Evolutionary conservation across 176 grass and related monocot species (phyloP).

Genomic region (Poa pratensis): DNA sequence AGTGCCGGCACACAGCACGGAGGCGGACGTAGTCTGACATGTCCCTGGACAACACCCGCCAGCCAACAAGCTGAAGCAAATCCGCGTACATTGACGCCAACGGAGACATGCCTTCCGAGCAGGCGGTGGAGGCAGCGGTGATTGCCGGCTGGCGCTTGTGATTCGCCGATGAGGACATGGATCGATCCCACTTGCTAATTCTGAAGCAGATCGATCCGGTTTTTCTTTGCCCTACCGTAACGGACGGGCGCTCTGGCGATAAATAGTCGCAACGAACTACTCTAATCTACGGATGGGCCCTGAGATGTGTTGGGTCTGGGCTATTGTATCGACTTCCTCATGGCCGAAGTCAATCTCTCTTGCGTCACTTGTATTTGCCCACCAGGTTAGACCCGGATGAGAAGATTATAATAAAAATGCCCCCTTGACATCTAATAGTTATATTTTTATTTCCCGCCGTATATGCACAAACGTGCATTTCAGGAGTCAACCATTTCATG

Average conservation of each 20-base stretch:
- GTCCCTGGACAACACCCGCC: background rate
- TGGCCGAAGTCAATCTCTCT: background rate
- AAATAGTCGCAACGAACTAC: too few species aligned
- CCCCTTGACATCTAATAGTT: too few species aligned
- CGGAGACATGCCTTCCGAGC: background rate
- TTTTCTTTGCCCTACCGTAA: background rate
- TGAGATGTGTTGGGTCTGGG: too few species aligned
- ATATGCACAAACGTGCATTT: background rate
- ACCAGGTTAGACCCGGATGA: too few species aligned
- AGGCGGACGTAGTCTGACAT: background rate
- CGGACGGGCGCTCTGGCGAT: background rate
- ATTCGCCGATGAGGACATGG: background rate
- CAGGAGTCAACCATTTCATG: background rate
- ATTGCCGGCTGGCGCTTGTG: background rate
- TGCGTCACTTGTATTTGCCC: too few species aligned
- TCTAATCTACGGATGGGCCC: too few species aligned
- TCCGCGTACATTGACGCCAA: background rate
- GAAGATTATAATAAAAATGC: too few species aligned
- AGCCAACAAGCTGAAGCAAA: background rate
- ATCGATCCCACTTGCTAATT: background rate
- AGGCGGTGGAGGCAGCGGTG: background rate
- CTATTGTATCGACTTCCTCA: background rate
- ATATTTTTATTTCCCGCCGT: too few species aligned
- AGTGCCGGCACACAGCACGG: background rate
- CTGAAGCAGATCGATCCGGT: background rate